Evolutionary conservation across 2,329 filamentous ascomycete species (phyloP).

Genomic region (Geoglossum cookeanum): DNA sequence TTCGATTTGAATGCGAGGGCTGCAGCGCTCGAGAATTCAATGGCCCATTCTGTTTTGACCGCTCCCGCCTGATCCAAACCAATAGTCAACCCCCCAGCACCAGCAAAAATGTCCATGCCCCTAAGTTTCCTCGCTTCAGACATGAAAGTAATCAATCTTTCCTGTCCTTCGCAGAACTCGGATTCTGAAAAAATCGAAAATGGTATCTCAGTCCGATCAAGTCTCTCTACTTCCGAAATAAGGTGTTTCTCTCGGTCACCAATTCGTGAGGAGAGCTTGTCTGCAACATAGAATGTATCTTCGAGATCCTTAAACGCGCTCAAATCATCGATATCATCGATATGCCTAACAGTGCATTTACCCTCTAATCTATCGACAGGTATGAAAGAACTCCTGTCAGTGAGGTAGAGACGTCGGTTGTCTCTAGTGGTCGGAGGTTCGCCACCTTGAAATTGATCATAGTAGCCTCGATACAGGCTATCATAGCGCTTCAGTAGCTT

Average conservation of each 20-base stretch:
- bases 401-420: background rate
- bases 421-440: background rate
- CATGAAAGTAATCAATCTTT: background rate
- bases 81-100: background rate
- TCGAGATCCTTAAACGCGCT: background rate
- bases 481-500: background rate
- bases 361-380: background rate
- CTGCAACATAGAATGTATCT: slow-evolving; percentile 1
- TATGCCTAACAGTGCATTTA: background rate
- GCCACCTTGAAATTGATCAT: background rate
- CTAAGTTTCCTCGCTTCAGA: background rate
- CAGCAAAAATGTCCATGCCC: background rate
- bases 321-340: background rate
- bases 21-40: background rate
- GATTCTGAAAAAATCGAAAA: background rate
- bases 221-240: background rate
- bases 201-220: background rate
- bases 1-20: background rate
- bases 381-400: background rate
- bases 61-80: background rate
- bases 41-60: background rate
- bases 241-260: background rate
- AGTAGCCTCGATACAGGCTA: background rate
- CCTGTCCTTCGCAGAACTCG: background rate
- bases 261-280: background rate